A percentile compares a stretch with the other conserved stretches of the same genome.
These are phyloP conservation scores for Anthostomella pinea DNA, from an alignment of 2,329 filamentous ascomycete species.

Conservation along the genomic window DNA sequence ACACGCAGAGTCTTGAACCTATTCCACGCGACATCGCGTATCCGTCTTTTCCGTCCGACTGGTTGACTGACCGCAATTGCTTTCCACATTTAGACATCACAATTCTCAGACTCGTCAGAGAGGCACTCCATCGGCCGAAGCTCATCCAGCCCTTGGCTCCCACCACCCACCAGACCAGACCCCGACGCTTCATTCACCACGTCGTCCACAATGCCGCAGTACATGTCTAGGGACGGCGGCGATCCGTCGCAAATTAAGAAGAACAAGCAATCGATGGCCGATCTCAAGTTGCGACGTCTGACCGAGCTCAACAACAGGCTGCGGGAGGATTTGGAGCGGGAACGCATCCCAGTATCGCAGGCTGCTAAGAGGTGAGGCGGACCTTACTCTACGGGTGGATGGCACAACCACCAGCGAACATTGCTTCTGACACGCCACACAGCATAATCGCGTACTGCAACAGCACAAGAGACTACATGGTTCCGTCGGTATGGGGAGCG, in stretches of 20 bases:
- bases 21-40: too few species aligned
- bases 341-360: slow-evolving; percentile 92
- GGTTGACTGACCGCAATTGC: slow-evolving; percentile 9
- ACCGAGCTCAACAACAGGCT: slow-evolving; percentile 96
- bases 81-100: slow-evolving; percentile 11
- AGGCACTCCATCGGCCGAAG: slow-evolving; percentile 16
- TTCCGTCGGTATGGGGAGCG: slow-evolving; percentile 91
- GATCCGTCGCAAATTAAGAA: slow-evolving; percentile 72
- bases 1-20: too few species aligned
- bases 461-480: slow-evolving; percentile 98
- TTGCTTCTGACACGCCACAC: slow-evolving; percentile 24
- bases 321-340: slow-evolving; percentile 92
- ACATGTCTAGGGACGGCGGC: slow-evolving; percentile 65
- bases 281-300: slow-evolving; percentile 92
- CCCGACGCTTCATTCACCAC: slow-evolving; percentile 19
- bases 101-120: slow-evolving; percentile 6
- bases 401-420: too few species aligned
- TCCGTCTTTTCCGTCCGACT: too few species aligned
- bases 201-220: slow-evolving; percentile 56
- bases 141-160: slow-evolving; percentile 19
- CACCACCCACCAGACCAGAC: slow-evolving; percentile 12
- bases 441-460: slow-evolving; percentile 99
- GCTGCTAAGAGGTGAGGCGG: slow-evolving; percentile 75
- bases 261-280: slow-evolving; percentile 99
- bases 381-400: not conserved